These are phyloP conservation scores for Lepiota brunneoincarnata DNA, from an alignment of 768 basidiomycete genomes.

Conservation along the genomic window DNA sequence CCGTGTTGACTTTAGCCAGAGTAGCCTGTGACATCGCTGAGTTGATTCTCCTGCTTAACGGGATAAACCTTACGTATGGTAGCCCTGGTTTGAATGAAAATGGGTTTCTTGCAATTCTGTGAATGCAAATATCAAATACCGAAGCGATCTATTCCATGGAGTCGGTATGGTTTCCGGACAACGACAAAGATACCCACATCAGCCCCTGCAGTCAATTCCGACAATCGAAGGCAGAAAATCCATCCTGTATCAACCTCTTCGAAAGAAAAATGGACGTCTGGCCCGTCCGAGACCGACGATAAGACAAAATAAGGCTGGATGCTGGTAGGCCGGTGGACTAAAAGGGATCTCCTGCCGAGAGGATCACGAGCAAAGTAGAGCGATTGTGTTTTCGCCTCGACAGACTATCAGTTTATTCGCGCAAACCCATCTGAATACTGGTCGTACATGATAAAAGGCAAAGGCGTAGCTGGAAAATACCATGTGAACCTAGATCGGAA, in stretches of 20 bases:
- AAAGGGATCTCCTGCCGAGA: conserved; percentile 80
- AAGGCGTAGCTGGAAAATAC: conserved; percentile 69
- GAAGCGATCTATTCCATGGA: neutral
- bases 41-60: neutral
- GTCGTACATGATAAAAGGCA: conserved; percentile 69
- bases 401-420: conserved; percentile 9
- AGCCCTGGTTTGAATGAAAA: neutral
- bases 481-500: conserved; percentile 3
- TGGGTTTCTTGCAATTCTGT: neutral
- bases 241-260: conserved; percentile 60
- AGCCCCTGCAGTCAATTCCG: conserved; percentile 1
- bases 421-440: neutral
- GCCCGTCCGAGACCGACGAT: conserved; percentile 61
- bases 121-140: neutral
- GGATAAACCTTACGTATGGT: conserved; percentile 26
- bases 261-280: conserved; percentile 42
- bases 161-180: neutral
- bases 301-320: conserved; percentile 55
- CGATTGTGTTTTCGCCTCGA: conserved; percentile 38
- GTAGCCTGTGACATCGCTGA: conserved; percentile 33
- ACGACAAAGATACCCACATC: conserved; percentile 14
- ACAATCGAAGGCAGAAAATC: conserved; percentile 55
- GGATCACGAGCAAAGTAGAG: conserved; percentile 82
- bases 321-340: conserved; percentile 59
- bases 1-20: conserved; percentile 42